phyloP scores from a whole-genome alignment of 192 early-diverging fungal genomes.

The Rhizophagus sp. region DNA sequence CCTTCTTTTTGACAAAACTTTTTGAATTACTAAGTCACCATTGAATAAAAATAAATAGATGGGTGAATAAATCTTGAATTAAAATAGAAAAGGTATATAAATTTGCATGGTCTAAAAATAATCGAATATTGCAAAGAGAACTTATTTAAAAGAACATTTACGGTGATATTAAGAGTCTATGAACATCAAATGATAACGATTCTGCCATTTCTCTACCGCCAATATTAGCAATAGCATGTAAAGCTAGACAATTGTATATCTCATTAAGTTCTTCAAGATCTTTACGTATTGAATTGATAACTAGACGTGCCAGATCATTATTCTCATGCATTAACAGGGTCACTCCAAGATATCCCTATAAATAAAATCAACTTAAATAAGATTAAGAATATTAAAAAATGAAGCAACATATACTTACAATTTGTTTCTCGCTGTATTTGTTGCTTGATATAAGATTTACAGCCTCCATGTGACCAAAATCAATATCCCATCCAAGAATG shows the following conservation, averaged over 20 bases:
- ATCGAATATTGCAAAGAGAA: background rate
- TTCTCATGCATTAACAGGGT: slow-evolving; percentile 90
- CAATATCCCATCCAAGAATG: slow-evolving; percentile 96
- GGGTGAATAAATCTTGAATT: background rate
- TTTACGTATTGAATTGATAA: slow-evolving; percentile 85
- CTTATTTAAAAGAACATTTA: slow-evolving; percentile 41
- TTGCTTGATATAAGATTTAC: slow-evolving; percentile 85
- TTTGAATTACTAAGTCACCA: slow-evolving; percentile 53
- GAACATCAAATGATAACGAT: slow-evolving; percentile 77
- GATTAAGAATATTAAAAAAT: background rate
- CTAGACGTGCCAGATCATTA: slow-evolving; percentile 77
- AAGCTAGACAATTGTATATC: slow-evolving; percentile 85
- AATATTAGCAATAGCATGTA: slow-evolving; percentile 98
- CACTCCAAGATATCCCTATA: slow-evolving; percentile 94
- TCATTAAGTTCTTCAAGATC: slow-evolving; percentile 89
- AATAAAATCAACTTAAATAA: background rate
- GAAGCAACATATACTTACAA: slow-evolving; percentile 56
- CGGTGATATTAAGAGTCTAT: slow-evolving; percentile 80
- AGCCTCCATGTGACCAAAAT: slow-evolving; percentile 98
- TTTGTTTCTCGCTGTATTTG: slow-evolving; percentile 98
- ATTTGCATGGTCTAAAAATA: background rate
- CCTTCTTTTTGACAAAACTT: slow-evolving; percentile 96
- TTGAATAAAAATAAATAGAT: background rate
- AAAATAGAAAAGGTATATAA: slow-evolving; percentile 5
- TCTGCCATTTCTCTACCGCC: slow-evolving; percentile 92